Base-by-base conservation (phyloP, 2,329 filamentous ascomycete species). In the Fusarium temperatum region DNA sequence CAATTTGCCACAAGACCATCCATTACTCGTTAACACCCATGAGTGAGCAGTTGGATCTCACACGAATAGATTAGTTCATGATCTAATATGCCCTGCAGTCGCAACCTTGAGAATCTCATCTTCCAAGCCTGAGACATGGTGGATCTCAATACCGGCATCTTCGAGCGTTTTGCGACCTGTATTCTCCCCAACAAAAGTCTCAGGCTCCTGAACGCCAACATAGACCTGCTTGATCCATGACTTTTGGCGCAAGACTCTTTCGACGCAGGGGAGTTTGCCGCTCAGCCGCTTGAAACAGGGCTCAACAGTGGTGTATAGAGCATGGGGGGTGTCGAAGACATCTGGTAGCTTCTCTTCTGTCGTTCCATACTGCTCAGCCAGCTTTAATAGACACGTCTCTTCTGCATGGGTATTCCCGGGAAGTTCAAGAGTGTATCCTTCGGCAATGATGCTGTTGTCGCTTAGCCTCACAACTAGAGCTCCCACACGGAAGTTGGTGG, bases 381-480 rank as follows among this genome's bases (percentile, higher is more conserved):
- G 88, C 81, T 99, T 98, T 55, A 91, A 83, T 64, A 99, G 88
- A 79, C 94, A 97, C 82, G 93, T 96, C 84, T 99, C 95, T 81
- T 99, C 96, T 8, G 96, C 96, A 80, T 99, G 96, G 0, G 96
- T 98, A 84, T 99, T 99, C 47, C 96, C 96, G 0, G 91, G 88
- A 8, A 95, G 90, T 82, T 99, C 96, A 66, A 98, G 88, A 0
- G 96, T 98, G 84, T 96, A 98, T 62, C 96, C 96, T 4, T 94
- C 93, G 2, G 93, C 89, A 35, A 97, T 86, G 66, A 97, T 85
- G 32, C 83, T 80, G 76, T 90, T 87, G 41, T 85, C 87, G 47
- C 83, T 83, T 20, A 86, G 81, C 66, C 90, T 87, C 26, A 96
- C 87, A 44, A 98, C 87, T n/a, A 98, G 82, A n/a, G 96, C 96